phyloP scores from a whole-genome alignment of 176 grass and related monocot genomes.

The Triticum dicoccoides region DNA sequence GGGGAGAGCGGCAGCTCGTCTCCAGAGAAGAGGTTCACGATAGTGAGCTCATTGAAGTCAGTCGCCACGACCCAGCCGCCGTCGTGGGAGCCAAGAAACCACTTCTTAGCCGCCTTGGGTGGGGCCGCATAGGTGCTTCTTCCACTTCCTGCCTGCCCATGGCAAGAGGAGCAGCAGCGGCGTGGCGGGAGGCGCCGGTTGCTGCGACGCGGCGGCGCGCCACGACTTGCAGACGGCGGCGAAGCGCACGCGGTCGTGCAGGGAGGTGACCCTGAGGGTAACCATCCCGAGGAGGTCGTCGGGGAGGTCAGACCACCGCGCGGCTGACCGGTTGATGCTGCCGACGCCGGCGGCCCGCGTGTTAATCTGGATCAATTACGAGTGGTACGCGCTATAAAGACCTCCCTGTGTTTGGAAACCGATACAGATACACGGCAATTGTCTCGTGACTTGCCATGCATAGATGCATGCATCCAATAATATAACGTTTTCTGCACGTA shows the following conservation, averaged over 20 bases:
- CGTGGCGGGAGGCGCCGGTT: not conserved
- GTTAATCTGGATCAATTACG: too few species aligned
- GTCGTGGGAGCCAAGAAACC: not conserved
- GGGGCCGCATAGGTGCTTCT: too few species aligned
- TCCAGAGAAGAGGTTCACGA: not conserved
- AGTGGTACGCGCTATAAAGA: too few species aligned
- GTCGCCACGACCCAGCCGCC: not conserved
- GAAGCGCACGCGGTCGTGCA: not conserved
- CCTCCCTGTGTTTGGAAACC: too few species aligned
- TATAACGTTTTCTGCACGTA: too few species aligned
- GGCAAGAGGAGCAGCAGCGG: not conserved
- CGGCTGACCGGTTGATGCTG: not conserved
- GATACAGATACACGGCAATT: too few species aligned
- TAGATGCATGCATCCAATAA: too few species aligned
- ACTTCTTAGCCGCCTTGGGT: too few species aligned
- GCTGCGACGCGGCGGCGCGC: not conserved
- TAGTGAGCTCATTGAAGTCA: not conserved
- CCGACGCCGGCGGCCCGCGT: not conserved
- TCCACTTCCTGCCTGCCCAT: too few species aligned
- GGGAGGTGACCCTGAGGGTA: not conserved
- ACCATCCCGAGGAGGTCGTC: not conserved
- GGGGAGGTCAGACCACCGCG: not conserved
- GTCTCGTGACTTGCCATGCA: too few species aligned
- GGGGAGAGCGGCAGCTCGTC: not conserved
- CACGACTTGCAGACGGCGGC: not conserved